These are phyloP conservation scores for Cytospora piceae DNA, from an alignment of 2,329 filamentous ascomycete genomes.

Conservation along the genomic window DNA sequence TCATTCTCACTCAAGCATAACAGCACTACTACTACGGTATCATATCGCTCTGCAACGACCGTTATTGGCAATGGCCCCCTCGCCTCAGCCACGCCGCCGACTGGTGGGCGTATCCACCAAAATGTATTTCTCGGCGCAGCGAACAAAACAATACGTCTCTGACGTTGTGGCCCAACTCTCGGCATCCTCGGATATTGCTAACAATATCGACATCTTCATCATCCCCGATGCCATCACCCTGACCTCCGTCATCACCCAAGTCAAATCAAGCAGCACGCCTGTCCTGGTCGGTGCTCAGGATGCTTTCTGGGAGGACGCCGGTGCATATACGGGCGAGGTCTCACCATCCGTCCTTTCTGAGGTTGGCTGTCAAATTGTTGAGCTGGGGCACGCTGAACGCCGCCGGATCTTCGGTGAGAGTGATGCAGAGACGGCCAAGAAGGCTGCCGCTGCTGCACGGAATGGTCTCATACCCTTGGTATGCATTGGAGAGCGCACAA, in stretches of 20 bases:
- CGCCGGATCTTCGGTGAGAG: slow-evolving; percentile 73
- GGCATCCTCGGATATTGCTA: slow-evolving; percentile 45
- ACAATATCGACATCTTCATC: slow-evolving; percentile 71
- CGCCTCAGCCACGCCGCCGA: slow-evolving; percentile 52
- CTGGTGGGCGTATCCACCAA: slow-evolving; percentile 63
- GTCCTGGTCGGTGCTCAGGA: slow-evolving; percentile 77
- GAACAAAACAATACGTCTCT: slow-evolving; percentile 61
- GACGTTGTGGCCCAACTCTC: slow-evolving; percentile 52
- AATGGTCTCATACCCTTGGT: slow-evolving; percentile 78
- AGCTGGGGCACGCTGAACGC: slow-evolving; percentile 81
- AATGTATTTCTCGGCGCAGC: slow-evolving; percentile 73
- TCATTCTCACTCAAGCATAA: background rate
- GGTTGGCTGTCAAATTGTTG: slow-evolving; percentile 72
- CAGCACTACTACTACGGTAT: slow-evolving; percentile 12
- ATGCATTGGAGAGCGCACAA: slow-evolving; percentile 74
- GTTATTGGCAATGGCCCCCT: slow-evolving; percentile 34
- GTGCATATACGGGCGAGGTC: slow-evolving; percentile 79
- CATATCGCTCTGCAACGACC: background rate
- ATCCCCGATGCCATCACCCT: slow-evolving; percentile 79
- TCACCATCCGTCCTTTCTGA: slow-evolving; percentile 69
- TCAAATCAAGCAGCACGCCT: slow-evolving; percentile 48
- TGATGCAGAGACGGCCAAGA: slow-evolving; percentile 68
- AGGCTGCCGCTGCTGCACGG: slow-evolving; percentile 68
- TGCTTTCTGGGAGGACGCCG: slow-evolving; percentile 68
- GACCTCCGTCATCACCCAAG: slow-evolving; percentile 51